Evolutionary conservation across 306 rosid species (phyloP).

Genomic region (Cicer chorassanicum): DNA sequence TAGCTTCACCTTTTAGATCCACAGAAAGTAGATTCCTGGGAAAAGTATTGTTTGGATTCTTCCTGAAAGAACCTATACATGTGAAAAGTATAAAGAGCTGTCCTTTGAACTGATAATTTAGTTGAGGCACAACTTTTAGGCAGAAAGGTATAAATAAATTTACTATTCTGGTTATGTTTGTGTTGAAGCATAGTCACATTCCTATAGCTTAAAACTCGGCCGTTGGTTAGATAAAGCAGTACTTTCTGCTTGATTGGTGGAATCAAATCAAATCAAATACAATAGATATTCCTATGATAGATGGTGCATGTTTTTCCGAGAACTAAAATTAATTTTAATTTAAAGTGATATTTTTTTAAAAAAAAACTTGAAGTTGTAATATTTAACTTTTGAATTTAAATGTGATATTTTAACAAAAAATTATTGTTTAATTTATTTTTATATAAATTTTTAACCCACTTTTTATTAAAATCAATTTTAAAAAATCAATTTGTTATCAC

Average conservation of each 20-base stretch:
- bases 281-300: not conserved
- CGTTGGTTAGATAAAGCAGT: not conserved
- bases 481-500: too few relatives aligned
- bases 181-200: constrained; percentile 27
- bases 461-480: too few relatives aligned
- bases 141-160: not conserved
- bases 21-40: not conserved
- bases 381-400: too few relatives aligned
- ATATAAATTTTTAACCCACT: too few relatives aligned
- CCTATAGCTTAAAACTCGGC: not conserved
- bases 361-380: too few relatives aligned
- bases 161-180: constrained; percentile 26
- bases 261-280: constrained; percentile 23
- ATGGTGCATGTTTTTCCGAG: too few relatives aligned
- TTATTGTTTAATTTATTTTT: too few relatives aligned
- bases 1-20: not conserved
- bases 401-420: too few relatives aligned
- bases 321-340: too few relatives aligned
- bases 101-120: constrained; percentile 22
- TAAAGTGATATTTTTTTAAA: too few relatives aligned
- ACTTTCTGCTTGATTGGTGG: constrained; percentile 22
- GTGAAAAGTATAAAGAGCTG: constrained; percentile 34
- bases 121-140: not conserved
- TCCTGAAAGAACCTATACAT: constrained; percentile 29
- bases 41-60: constrained; percentile 40